phyloP scores from a whole-genome alignment of 108 stramenopile genomes.

The Epithemia pelagica region DNA sequence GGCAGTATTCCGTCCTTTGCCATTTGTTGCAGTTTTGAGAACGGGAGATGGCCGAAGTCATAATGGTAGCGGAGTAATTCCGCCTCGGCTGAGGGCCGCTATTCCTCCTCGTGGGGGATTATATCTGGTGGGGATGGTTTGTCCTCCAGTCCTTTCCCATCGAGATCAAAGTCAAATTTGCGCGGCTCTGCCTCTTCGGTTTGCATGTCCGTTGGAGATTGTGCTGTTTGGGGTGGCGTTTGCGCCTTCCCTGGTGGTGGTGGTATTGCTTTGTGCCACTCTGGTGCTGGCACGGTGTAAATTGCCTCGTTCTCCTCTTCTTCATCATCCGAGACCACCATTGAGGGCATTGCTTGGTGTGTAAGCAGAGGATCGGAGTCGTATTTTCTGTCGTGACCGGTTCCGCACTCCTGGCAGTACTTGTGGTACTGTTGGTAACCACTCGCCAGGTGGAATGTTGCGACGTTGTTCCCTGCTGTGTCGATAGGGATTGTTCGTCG shows the following conservation, averaged over 20 bases:
- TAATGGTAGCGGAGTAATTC: slow-evolving; percentile 11
- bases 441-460: slow-evolving; percentile 9
- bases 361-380: neutral
- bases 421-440: slow-evolving; percentile 18
- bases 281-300: neutral
- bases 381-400: neutral
- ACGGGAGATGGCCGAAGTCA: slow-evolving; percentile 21
- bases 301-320: neutral
- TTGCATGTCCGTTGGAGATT: neutral
- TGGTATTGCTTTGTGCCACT: neutral
- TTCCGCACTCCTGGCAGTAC: slow-evolving; percentile 12
- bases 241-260: too few species aligned
- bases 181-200: too few species aligned
- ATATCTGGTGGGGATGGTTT: too few species aligned
- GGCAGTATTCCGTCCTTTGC: too few species aligned
- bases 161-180: neutral
- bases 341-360: too few species aligned
- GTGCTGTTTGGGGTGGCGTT: too few species aligned
- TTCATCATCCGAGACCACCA: neutral
- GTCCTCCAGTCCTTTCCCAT: neutral
- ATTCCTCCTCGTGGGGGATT: too few species aligned
- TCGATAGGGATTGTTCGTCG: slow-evolving; percentile 12
- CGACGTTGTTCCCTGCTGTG: slow-evolving; percentile 13
- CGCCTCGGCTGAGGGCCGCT: neutral
- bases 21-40: slow-evolving; percentile 13